phyloP scores from a whole-genome alignment of 768 basidiomycete genomes.

The Tephrocybe sp. region DNA sequence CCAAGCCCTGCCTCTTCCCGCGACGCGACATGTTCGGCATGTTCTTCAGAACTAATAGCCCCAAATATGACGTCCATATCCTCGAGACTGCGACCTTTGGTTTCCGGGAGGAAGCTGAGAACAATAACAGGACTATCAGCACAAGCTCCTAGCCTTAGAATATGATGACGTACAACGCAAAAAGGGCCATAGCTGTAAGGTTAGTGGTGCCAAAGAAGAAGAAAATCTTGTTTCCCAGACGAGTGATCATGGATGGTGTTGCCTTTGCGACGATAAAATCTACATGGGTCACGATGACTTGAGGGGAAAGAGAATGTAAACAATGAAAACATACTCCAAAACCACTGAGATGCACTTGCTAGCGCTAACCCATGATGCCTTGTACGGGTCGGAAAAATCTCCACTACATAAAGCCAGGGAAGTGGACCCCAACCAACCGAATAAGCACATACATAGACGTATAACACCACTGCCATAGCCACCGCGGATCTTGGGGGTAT shows the following conservation, averaged over 20 bases:
- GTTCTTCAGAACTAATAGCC: slow-evolving; percentile 50
- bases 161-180: slow-evolving; percentile 48
- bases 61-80: slow-evolving; percentile 58
- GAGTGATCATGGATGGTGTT: slow-evolving; percentile 60
- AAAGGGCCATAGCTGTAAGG: slow-evolving; percentile 63
- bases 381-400: slow-evolving; percentile 86
- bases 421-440: slow-evolving; percentile 78
- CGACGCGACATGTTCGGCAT: slow-evolving; percentile 50
- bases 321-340: slow-evolving; percentile 52
- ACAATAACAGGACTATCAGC: neutral
- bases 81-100: slow-evolving; percentile 55
- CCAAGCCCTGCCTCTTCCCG: slow-evolving; percentile 25
- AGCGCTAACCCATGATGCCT: slow-evolving; percentile 76
- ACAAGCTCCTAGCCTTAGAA: neutral
- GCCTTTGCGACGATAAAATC: slow-evolving; percentile 74
- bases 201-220: slow-evolving; percentile 76
- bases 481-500: slow-evolving; percentile 60
- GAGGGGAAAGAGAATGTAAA: slow-evolving; percentile 14
- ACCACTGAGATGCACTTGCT: slow-evolving; percentile 79
- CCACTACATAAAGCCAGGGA: slow-evolving; percentile 64
- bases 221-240: slow-evolving; percentile 72
- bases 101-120: slow-evolving; percentile 55
- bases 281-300: slow-evolving; percentile 18
- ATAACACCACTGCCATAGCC: slow-evolving; percentile 83
- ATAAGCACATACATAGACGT: slow-evolving; percentile 85